Conservation (phyloP, 2,329 filamentous ascomycete species). For the Epicoccum sorghinum region DNA sequence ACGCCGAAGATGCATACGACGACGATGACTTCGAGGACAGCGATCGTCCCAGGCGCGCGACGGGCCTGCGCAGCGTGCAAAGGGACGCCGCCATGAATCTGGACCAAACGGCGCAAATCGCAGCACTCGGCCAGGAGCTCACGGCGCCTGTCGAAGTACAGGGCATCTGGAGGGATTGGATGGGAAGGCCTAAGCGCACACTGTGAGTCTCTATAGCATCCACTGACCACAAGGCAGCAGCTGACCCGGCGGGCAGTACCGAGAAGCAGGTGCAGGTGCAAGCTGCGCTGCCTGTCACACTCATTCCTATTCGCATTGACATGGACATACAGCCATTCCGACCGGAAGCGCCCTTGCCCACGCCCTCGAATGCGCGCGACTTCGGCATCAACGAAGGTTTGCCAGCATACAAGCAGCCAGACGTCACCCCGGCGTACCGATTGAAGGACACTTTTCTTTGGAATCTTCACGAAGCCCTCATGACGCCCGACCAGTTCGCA, state of each 20-base stretch:
- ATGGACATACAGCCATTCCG: slow-evolving; percentile 84
- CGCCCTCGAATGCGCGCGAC: slow-evolving; percentile 64
- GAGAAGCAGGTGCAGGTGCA: slow-evolving; percentile 68
- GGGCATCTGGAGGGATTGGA: slow-evolving; percentile 95
- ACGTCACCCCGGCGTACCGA: slow-evolving; percentile 81
- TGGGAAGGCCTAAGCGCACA: slow-evolving; percentile 70
- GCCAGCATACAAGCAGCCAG: slow-evolving; percentile 79
- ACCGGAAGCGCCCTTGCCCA: slow-evolving; percentile 68
- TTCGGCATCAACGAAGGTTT: slow-evolving; percentile 71
- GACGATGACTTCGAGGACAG: slow-evolving; percentile 78
- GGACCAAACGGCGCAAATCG: slow-evolving; percentile 68
- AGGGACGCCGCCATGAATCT: slow-evolving; percentile 67
- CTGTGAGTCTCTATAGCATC: slow-evolving; percentile 48
- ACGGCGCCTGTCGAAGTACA: slow-evolving; percentile 80
- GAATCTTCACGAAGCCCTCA: slow-evolving; percentile 94
- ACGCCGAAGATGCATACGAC: slow-evolving; percentile 94
- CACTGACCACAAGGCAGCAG: neutral
- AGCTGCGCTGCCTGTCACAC: slow-evolving; percentile 80
- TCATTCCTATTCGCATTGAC: slow-evolving; percentile 96
- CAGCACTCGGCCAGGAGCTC: slow-evolving; percentile 85
- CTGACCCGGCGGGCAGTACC: slow-evolving; percentile 49
- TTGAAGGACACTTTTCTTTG: slow-evolving; percentile 95
- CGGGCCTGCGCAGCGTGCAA: slow-evolving; percentile 77
- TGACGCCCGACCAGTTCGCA: slow-evolving; percentile 97
- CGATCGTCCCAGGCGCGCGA: slow-evolving; percentile 73